These are phyloP conservation scores for Astrothelium macrocarpum DNA, from an alignment of 495 filamentous ascomycete genomes.

Conservation along the genomic window DNA sequence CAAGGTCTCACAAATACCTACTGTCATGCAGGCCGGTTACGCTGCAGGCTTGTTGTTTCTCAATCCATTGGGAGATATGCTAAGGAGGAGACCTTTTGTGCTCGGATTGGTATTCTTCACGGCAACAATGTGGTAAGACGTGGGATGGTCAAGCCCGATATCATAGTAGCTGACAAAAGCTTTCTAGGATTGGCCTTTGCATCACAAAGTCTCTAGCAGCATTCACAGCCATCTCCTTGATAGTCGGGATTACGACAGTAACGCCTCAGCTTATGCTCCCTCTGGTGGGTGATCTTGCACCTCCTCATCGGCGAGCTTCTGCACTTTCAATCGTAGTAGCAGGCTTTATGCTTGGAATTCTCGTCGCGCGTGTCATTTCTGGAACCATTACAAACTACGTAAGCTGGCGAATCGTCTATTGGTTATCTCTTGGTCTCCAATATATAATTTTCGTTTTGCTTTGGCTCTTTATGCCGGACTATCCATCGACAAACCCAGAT, in stretches of 20 bases:
- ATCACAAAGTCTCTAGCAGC: constrained; percentile 53
- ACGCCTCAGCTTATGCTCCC: constrained; percentile 83
- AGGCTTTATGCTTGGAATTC: constrained; percentile 65
- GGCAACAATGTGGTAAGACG: constrained; percentile 47
- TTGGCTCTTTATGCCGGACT: constrained; percentile 71
- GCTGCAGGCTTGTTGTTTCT: constrained; percentile 63
- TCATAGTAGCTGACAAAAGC: neutral
- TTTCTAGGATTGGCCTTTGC: constrained; percentile 54
- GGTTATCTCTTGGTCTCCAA: constrained; percentile 67
- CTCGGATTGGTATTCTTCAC: constrained; percentile 56
- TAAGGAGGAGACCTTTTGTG: constrained; percentile 61
- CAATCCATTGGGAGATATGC: constrained; percentile 69
- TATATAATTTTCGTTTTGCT: constrained; percentile 55
- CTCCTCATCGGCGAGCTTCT: constrained; percentile 54
- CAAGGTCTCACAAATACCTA: constrained; percentile 49
- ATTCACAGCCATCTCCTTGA: constrained; percentile 60
- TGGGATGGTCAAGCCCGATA: neutral
- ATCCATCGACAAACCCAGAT: constrained; percentile 60
- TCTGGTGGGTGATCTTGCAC: constrained; percentile 71
- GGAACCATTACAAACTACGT: constrained; percentile 64
- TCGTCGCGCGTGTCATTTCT: constrained; percentile 67
- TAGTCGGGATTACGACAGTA: constrained; percentile 66
- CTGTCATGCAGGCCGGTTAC: constrained; percentile 74
- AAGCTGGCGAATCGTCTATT: constrained; percentile 70
- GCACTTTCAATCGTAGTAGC: constrained; percentile 65